Conservation (phyloP, 306 rosid genomes). For the Dryas octopetala region DNA sequence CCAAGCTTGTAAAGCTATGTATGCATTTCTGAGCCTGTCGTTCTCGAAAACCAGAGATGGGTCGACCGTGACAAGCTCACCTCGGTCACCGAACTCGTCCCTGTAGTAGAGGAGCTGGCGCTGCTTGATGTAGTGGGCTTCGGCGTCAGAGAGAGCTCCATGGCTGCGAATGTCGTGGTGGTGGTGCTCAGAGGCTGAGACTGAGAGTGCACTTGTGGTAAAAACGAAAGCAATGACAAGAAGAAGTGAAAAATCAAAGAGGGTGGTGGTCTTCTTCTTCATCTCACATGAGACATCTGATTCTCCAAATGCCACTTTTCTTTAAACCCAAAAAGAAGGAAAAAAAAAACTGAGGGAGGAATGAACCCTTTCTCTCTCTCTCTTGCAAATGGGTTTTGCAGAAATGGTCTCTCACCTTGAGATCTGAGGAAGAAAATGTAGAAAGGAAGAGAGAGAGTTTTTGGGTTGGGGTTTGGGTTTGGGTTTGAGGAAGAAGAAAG, state of each 20-base stretch:
- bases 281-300: conserved; percentile 88
- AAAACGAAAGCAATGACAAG: conserved; percentile 29
- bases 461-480: not conserved
- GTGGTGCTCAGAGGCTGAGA: not conserved
- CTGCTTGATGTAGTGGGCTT: conserved; percentile 60
- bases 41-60: conserved; percentile 67
- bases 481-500: conserved; percentile 17
- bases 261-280: conserved; percentile 59
- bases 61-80: conserved; percentile 68
- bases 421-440: conserved; percentile 26
- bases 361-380: not conserved
- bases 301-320: conserved; percentile 36
- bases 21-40: conserved; percentile 57
- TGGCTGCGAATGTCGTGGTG: conserved; percentile 23
- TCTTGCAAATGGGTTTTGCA: conserved; percentile 14
- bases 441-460: not conserved
- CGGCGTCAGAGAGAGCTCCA: conserved; percentile 56
- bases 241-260: conserved; percentile 19
- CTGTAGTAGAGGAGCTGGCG: conserved; percentile 85
- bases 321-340: not conserved
- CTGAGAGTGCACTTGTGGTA: conserved; percentile 11
- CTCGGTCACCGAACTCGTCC: conserved; percentile 80
- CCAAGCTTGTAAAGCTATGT: conserved; percentile 81
- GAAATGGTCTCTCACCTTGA: conserved; percentile 21
- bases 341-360: too few species aligned